These are phyloP conservation scores for Colletotrichum brevisporum DNA, from an alignment of 2,329 filamentous ascomycete species.

Conservation along the genomic window DNA sequence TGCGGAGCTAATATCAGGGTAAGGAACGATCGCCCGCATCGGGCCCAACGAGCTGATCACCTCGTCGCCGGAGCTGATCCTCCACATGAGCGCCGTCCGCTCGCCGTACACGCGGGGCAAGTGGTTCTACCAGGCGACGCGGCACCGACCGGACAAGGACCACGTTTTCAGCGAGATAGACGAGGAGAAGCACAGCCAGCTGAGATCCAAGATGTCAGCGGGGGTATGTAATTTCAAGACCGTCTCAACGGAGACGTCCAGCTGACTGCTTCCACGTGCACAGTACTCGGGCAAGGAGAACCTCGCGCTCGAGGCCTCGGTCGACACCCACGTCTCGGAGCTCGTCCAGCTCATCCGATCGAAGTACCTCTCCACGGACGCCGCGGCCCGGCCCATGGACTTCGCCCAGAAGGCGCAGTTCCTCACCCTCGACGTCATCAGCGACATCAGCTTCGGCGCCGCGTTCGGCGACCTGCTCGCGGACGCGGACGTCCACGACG, in stretches of 20 bases:
- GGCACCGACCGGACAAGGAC: slow-evolving; percentile 53
- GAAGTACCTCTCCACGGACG: slow-evolving; percentile 57
- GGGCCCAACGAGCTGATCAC: slow-evolving; percentile 59
- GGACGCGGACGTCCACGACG: slow-evolving; percentile 62
- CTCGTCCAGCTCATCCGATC: slow-evolving; percentile 59
- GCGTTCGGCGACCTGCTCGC: slow-evolving; percentile 61
- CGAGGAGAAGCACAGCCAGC: slow-evolving; percentile 51
- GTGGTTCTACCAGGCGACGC: slow-evolving; percentile 53
- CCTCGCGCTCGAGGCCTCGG: slow-evolving; percentile 55
- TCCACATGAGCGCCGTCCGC: slow-evolving; percentile 50
- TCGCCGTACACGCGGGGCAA: slow-evolving; percentile 53
- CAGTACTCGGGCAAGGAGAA: slow-evolving; percentile 65
- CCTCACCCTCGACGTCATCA: slow-evolving; percentile 69
- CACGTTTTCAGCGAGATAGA: slow-evolving; percentile 53
- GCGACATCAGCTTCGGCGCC: slow-evolving; percentile 64
- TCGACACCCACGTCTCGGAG: slow-evolving; percentile 60
- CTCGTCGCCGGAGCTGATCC: slow-evolving; percentile 54
- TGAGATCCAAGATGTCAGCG: slow-evolving; percentile 59
- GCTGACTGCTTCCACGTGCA: background rate
- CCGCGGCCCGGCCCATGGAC: slow-evolving; percentile 55
- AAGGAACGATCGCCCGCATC: slow-evolving; percentile 55
- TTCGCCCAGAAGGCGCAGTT: slow-evolving; percentile 62
- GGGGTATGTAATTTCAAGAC: slow-evolving; percentile 42
- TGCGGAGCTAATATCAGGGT: background rate
- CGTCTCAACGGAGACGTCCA: background rate